phyloP scores from a whole-genome alignment of 108 stramenopile genomes.

The Fragilariopsis cylindrus region DNA sequence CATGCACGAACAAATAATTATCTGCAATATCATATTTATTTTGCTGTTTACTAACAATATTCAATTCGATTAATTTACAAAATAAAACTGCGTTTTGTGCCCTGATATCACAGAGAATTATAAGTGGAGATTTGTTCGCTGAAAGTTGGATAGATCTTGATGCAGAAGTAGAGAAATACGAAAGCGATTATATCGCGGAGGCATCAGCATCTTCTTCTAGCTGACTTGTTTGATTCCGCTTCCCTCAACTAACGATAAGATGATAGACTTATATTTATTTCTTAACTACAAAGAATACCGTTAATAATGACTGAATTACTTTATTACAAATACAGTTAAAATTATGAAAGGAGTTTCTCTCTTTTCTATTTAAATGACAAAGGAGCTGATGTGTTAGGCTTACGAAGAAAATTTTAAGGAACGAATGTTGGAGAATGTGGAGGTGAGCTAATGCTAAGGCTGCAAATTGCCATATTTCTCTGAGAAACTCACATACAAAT shows the following conservation, averaged over 20 bases:
- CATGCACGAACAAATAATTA: no score
- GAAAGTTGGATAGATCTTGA: slow-evolving; percentile 99
- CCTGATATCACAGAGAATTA: slow-evolving; percentile 66
- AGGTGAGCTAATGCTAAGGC: no score
- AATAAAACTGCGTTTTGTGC: not conserved
- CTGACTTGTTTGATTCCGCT: no score
- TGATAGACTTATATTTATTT: no score
- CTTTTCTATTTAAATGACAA: not conserved
- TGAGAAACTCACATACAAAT: no score
- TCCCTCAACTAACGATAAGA: no score
- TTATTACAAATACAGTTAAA: not conserved
- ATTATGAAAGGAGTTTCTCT: not conserved
- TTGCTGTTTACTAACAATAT: not conserved
- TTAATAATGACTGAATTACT: no score
- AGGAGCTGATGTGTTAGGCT: not conserved
- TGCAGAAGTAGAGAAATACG: slow-evolving; percentile 78
- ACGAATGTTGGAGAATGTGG: no score
- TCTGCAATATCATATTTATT: not conserved
- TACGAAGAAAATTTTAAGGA: not conserved
- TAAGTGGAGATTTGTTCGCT: slow-evolving; percentile 89
- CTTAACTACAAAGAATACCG: no score
- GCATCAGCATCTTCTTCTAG: not conserved
- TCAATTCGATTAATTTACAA: not conserved
- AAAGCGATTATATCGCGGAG: slow-evolving; percentile 38
- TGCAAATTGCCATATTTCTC: no score